A percentile compares a stretch with the other conserved stretches of the same genome.
phyloP scores from a whole-genome alignment of 2,329 filamentous ascomycete species.

The Pseudonectria foliicola region DNA sequence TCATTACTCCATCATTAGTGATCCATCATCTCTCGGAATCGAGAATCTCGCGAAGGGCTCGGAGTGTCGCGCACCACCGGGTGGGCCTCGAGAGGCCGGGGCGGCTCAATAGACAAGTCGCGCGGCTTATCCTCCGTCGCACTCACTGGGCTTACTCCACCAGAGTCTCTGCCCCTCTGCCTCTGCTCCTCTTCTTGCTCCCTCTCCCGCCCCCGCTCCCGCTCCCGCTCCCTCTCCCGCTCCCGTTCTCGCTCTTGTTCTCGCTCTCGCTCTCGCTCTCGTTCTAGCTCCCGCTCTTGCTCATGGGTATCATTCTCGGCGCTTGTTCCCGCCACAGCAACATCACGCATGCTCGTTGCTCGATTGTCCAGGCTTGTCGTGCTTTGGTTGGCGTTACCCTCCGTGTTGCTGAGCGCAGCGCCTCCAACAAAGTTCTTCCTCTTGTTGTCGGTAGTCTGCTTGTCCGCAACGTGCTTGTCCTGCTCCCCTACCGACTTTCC shows the following conservation, averaged over 20 bases:
- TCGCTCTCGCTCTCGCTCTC: too few species aligned
- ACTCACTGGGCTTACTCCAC: constrained; percentile 31
- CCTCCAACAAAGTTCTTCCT: constrained; percentile 43
- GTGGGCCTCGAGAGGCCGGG: constrained; percentile 27
- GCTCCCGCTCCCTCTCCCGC: too few species aligned
- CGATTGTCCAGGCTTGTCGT: constrained; percentile 35
- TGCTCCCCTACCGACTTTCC: constrained; percentile 34
- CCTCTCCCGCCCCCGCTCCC: too few species aligned
- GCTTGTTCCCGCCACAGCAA: constrained; percentile 37
- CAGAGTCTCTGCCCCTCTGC: constrained; percentile 24
- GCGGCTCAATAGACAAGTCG: constrained; percentile 29
- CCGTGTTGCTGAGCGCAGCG: constrained; percentile 36
- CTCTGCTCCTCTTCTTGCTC: too few species aligned
- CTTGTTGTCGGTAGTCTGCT: constrained; percentile 25
- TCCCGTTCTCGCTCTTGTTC: too few species aligned
- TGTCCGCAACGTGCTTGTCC: too few species aligned
- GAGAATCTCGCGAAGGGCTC: constrained; percentile 50
- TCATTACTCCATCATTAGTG: constrained; percentile 17
- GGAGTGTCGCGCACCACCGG: constrained; percentile 31
- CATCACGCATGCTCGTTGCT: constrained; percentile 38
- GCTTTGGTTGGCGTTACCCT: constrained; percentile 39
- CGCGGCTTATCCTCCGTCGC: constrained; percentile 20
- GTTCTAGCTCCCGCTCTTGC: too few species aligned
- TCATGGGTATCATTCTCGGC: constrained; percentile 16
- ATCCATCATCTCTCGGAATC: constrained; percentile 51